Evolutionary conservation across 306 rosid species (phyloP).

Genomic region (Amphicarpaea edgeworthii): DNA sequence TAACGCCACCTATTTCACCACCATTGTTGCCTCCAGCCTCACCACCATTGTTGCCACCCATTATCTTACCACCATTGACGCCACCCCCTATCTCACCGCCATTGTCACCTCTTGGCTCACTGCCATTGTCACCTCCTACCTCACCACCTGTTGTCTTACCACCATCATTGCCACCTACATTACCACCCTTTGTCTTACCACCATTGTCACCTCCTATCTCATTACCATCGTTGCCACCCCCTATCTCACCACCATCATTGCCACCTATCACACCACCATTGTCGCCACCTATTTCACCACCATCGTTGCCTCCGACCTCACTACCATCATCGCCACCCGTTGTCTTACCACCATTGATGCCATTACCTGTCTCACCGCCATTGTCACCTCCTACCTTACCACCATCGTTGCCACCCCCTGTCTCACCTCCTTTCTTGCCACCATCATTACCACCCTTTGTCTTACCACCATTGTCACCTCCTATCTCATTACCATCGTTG

Average conservation of each 20-base stretch:
- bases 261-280: not conserved
- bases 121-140: no score
- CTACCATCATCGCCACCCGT: not conserved
- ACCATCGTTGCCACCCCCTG: not conserved
- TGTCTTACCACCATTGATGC: not conserved
- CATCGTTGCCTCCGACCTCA: not conserved
- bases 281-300: not conserved
- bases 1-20: not conserved
- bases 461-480: not conserved
- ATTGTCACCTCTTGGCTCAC: no score
- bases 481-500: not conserved
- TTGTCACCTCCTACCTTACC: not conserved
- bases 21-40: not conserved
- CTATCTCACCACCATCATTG: not conserved
- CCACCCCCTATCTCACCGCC: no score
- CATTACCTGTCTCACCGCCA: not conserved
- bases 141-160: no score
- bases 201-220: not conserved
- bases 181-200: no score
- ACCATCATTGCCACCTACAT: rapidly evolving
- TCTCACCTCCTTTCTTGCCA: not conserved
- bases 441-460: not conserved
- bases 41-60: not conserved
- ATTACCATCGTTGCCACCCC: not conserved
- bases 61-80: no score